Evolutionary conservation across 192 early-diverging fungal species (phyloP).

Genomic region (Borealophlyctis nickersoniae): DNA sequence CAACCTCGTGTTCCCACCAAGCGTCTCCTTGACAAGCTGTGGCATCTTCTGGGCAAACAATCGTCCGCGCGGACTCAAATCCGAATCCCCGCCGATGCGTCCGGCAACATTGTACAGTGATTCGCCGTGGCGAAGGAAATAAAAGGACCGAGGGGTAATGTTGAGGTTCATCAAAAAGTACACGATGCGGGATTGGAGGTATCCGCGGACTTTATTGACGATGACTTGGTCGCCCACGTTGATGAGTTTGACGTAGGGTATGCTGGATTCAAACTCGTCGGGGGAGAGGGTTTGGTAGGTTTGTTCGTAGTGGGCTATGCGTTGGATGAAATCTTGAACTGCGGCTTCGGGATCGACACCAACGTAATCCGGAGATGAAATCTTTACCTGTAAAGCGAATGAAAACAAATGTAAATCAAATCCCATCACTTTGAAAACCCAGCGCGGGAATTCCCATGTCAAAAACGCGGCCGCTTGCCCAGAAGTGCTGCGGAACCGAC

Average conservation of each 20-base stretch:
- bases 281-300: slow-evolving; percentile 82
- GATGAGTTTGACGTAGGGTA: slow-evolving; percentile 91
- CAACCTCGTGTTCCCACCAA: slow-evolving; percentile 54
- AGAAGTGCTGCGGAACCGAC: not conserved
- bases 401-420: not conserved
- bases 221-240: slow-evolving; percentile 86
- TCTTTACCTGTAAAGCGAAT: slow-evolving; percentile 61
- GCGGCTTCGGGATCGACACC: slow-evolving; percentile 80
- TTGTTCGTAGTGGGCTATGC: slow-evolving; percentile 90
- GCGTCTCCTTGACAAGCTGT: slow-evolving; percentile 66
- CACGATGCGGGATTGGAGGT: slow-evolving; percentile 93
- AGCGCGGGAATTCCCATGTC: too few species aligned
- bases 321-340: slow-evolving; percentile 83
- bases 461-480: too few species aligned
- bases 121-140: slow-evolving; percentile 83
- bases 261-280: slow-evolving; percentile 45
- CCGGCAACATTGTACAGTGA: slow-evolving; percentile 89
- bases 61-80: slow-evolving; percentile 80
- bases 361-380: slow-evolving; percentile 91
- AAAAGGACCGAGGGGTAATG: slow-evolving; percentile 89
- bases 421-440: too few species aligned
- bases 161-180: slow-evolving; percentile 99
- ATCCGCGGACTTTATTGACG: slow-evolving; percentile 93
- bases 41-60: slow-evolving; percentile 85
- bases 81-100: slow-evolving; percentile 92